Conservation (phyloP, 192 early-diverging fungal species). For the Bifiguratus adelaidae region DNA sequence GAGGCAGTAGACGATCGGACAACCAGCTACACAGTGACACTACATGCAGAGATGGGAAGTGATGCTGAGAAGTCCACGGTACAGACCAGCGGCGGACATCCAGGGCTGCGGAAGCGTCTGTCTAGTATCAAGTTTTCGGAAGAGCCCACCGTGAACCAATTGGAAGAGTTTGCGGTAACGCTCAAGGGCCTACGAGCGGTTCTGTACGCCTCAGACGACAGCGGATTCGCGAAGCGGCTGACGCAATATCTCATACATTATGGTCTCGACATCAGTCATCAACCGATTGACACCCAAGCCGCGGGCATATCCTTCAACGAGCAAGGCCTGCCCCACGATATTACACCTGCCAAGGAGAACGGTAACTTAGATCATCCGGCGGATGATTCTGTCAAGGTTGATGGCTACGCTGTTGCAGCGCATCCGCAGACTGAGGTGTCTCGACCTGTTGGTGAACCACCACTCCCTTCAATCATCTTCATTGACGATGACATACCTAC, state of each 20-base stretch:
- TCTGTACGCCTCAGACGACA: constrained; percentile 34
- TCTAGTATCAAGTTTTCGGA: constrained; percentile 19
- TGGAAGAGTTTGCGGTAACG: constrained; percentile 22
- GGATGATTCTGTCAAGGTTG: no score
- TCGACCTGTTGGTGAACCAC: no score
- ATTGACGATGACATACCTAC: constrained; percentile 45
- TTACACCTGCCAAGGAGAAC: no score
- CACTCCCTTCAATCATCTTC: constrained; percentile 43
- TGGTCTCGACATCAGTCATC: constrained; percentile 36
- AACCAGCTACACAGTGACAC: constrained; percentile 6
- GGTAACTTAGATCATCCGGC: no score
- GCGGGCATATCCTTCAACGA: not conserved
- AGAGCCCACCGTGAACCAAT: constrained; percentile 38
- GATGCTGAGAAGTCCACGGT: not conserved
- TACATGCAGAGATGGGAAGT: constrained; percentile 10
- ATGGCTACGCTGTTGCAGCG: no score
- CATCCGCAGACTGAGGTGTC: no score
- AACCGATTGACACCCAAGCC: constrained; percentile 6
- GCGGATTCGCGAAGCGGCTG: constrained; percentile 39
- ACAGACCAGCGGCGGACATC: constrained; percentile 1
- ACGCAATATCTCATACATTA: constrained; percentile 37
- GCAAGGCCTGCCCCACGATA: no score
- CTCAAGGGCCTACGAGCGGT: constrained; percentile 30
- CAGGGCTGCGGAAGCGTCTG: constrained; percentile 8
- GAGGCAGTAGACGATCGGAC: constrained; percentile 1